phyloP scores from a whole-genome alignment of 345 rosid genomes.

The Acer campestre region DNA sequence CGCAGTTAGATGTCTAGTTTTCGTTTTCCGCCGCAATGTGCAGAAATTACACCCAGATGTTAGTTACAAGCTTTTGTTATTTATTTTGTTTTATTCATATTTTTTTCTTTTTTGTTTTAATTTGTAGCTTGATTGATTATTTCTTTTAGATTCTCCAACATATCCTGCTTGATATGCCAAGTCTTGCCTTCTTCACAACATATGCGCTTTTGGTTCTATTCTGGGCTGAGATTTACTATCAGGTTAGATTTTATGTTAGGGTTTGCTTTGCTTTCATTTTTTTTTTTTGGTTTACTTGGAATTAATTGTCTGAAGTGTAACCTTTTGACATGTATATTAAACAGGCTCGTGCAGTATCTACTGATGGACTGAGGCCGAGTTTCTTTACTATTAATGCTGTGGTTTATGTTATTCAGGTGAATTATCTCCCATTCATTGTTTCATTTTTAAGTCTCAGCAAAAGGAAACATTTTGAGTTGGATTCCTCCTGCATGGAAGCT shows the following conservation, averaged over 20 bases:
- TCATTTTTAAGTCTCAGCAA: too few relatives aligned
- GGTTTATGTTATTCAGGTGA: conserved; percentile 83
- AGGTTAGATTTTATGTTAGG: conserved; percentile 40
- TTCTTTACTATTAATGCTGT: conserved; percentile 77
- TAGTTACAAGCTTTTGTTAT: background rate
- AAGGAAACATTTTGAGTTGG: conserved; percentile 19
- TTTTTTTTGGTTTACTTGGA: background rate
- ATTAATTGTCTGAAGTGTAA: conserved; percentile 7
- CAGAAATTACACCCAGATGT: conserved; percentile 68
- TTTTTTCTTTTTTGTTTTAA: background rate
- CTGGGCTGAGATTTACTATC: conserved; percentile 97
- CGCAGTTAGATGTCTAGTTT: conserved; percentile 72
- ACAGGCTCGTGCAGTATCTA: conserved; percentile 85
- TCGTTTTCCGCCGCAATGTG: conserved; percentile 66
- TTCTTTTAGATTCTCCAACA: conserved; percentile 66
- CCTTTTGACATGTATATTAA: conserved; percentile 14
- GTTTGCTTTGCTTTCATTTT: background rate
- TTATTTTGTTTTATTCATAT: background rate
- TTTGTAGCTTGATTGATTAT: conserved; percentile 11
- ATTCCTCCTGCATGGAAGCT: conserved; percentile 22
- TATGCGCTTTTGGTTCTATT: conserved; percentile 87
- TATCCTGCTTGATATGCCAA: conserved; percentile 79
- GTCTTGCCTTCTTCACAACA: conserved; percentile 91
- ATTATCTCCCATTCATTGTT: conserved; percentile 21
- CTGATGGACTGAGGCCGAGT: conserved; percentile 85